phyloP scores from a whole-genome alignment of 1,284 basidiomycete species.

The Schizophyllum commune region DNA sequence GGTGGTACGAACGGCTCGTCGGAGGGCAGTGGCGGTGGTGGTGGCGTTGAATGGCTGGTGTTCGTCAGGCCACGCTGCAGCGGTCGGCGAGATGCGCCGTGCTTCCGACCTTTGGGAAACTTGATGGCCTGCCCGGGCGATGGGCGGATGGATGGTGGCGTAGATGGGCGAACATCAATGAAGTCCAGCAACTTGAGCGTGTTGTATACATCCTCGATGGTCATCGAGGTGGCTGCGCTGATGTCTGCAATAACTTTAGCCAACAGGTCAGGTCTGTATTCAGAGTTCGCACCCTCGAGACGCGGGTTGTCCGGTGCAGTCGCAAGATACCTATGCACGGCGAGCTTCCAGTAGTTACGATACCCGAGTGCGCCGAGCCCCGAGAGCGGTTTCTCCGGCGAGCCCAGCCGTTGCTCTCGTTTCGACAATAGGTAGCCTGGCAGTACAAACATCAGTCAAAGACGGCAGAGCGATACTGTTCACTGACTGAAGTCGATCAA shows the following conservation, averaged over 20 bases:
- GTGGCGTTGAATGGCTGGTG: slow-evolving; percentile 10
- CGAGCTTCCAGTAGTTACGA: slow-evolving; percentile 90
- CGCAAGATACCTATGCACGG: slow-evolving; percentile 79
- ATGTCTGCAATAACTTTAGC: slow-evolving; percentile 55
- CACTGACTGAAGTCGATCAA: slow-evolving; percentile 96
- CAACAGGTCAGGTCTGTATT: slow-evolving; percentile 3
- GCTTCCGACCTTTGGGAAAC: slow-evolving; percentile 61
- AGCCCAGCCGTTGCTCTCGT: slow-evolving; percentile 84
- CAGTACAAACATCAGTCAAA: slow-evolving; percentile 4
- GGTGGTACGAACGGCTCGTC: slow-evolving; percentile 61
- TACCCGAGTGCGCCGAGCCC: slow-evolving; percentile 88
- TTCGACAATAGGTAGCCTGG: slow-evolving; percentile 93
- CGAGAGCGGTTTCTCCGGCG: slow-evolving; percentile 91
- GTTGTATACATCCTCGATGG: slow-evolving; percentile 78
- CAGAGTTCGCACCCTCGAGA: slow-evolving; percentile 59
- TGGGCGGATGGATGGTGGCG: slow-evolving; percentile 46
- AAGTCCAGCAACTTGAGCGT: slow-evolving; percentile 76
- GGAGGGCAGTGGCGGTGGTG: slow-evolving; percentile 14
- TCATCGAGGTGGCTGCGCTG: slow-evolving; percentile 84
- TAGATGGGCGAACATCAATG: slow-evolving; percentile 54
- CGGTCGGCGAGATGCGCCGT: slow-evolving; percentile 53
- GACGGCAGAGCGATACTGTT: slow-evolving; percentile 3
- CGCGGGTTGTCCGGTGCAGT: slow-evolving; percentile 52
- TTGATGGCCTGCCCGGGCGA: slow-evolving; percentile 72
- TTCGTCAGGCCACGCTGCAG: slow-evolving; percentile 51